phyloP scores from a whole-genome alignment of 2,329 filamentous ascomycete species.

The Fusarium poae region DNA sequence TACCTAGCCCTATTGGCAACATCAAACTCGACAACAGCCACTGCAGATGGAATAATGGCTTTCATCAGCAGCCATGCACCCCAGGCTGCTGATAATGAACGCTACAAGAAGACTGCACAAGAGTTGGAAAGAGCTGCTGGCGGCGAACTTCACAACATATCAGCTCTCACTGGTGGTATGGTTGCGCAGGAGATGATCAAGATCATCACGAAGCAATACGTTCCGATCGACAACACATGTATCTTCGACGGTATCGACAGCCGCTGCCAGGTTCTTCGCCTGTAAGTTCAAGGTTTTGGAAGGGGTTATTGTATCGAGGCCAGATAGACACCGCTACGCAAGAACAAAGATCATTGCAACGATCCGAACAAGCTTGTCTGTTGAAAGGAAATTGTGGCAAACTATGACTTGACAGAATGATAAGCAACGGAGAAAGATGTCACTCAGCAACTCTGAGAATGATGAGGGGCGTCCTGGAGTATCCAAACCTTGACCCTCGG shows the following conservation, averaged over 20 bases:
- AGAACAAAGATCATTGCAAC: background rate
- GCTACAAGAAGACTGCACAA: slow-evolving; percentile 67
- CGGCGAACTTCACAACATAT: slow-evolving; percentile 92
- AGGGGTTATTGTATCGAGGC: background rate
- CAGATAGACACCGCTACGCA: background rate
- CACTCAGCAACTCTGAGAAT: slow-evolving; percentile 1
- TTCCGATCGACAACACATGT: slow-evolving; percentile 78
- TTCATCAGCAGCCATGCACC: slow-evolving; percentile 60
- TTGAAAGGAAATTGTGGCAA: slow-evolving; percentile 15
- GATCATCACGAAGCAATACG: slow-evolving; percentile 79
- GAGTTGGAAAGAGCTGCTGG: slow-evolving; percentile 83
- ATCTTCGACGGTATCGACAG: slow-evolving; percentile 77
- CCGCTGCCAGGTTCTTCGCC: slow-evolving; percentile 69
- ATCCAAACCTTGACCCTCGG: background rate
- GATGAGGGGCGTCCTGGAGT: background rate
- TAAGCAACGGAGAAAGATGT: slow-evolving; percentile 14
- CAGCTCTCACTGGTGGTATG: slow-evolving; percentile 88
- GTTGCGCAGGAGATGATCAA: slow-evolving; percentile 98
- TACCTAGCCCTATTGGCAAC: slow-evolving; percentile 75
- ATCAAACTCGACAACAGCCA: slow-evolving; percentile 59
- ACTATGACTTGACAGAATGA: slow-evolving; percentile 31
- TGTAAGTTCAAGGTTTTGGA: slow-evolving; percentile 52
- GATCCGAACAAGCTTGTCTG: background rate
- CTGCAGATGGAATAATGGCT: slow-evolving; percentile 67
- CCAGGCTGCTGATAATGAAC: slow-evolving; percentile 63